Percentiles rank a stretch among this genome's conserved stretches.
phyloP scores from a whole-genome alignment of 306 rosid species.

The Rosa rugosa region DNA sequence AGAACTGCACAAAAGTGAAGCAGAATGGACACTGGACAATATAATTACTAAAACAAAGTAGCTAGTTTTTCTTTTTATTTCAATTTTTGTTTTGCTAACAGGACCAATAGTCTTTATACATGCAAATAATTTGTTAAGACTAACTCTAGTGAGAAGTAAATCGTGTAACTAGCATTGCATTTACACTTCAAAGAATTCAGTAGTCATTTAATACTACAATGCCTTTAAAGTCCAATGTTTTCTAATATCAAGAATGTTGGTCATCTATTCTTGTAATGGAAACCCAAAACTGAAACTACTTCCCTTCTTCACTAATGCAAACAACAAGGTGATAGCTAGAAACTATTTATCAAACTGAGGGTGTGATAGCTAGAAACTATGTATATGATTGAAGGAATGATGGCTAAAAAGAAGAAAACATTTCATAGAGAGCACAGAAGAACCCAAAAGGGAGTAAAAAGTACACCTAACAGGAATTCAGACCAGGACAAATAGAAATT shows the following conservation, averaged over 20 bases:
- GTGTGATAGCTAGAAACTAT: background rate
- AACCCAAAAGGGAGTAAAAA: background rate
- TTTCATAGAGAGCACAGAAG: background rate
- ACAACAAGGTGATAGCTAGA: background rate
- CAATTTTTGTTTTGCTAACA: background rate
- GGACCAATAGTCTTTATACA: background rate
- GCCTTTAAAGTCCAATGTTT: background rate
- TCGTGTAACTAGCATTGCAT: background rate
- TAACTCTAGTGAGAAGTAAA: background rate
- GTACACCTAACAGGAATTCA: background rate
- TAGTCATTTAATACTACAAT: background rate
- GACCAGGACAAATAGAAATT: background rate
- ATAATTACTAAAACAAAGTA: conserved; percentile 2
- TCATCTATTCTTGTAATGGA: background rate
- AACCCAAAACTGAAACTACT: background rate
- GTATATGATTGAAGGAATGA: background rate
- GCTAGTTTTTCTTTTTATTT: background rate
- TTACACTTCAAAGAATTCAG: background rate
- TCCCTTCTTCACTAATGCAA: background rate
- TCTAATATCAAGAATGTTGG: background rate
- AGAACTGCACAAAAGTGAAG: background rate
- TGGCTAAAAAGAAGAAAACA: background rate
- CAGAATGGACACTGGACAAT: conserved; percentile 6
- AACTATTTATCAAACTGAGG: background rate
- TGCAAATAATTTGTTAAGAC: background rate